Base-by-base conservation (phyloP, 345 rosid genomes). In the Bruguiera parviflora region DNA sequence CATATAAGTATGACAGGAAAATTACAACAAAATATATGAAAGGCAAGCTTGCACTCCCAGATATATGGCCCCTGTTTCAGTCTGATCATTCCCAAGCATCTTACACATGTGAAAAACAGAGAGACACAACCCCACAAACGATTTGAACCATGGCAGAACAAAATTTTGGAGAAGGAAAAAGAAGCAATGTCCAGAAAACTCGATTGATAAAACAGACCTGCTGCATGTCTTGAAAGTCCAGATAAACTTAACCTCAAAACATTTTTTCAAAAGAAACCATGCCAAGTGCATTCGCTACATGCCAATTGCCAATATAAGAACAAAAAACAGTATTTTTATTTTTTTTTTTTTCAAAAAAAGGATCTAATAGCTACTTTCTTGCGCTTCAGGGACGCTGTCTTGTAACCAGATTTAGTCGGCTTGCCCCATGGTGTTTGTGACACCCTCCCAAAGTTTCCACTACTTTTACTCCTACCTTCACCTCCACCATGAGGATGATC, bases 401-500 rank as follows among this genome's bases (percentile, higher is more conserved):
- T 20, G 33, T 16, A 51, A 47, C 98, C 91, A 3, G 85, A 80
- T 75, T 93, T 92, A 49, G 86, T 78, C 5, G 97, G 98, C 81
- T 93, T 93, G 32, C 98, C 98, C 97, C 97, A 93, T 3, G 97
- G 96, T 0, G 87, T 87, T 20, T 66, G 83, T 0, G 98, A 92
- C 49, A 83, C 80, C 65, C 86, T 77, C 52, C 98, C 96, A 39
- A 71, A 61, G 35, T 77, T 74, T 27, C 98, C 89, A 33, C 94
- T 87, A 84, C 98, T 91, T 70, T 91, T 93, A 78, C 96, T 93
- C 53, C 84, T 79, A 55, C 97, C 97, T 76, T 93, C 98, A 72
- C 98, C 98, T 63, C 98, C 97, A 79, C 97, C 96, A n/a, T 89
- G 97, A 65, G 97, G 96, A 80, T 93, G 97, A 76, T 91, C 98